These are phyloP conservation scores for Buxus sempervirens DNA, from an alignment of 164 flowering plant species.

Conservation along the genomic window DNA sequence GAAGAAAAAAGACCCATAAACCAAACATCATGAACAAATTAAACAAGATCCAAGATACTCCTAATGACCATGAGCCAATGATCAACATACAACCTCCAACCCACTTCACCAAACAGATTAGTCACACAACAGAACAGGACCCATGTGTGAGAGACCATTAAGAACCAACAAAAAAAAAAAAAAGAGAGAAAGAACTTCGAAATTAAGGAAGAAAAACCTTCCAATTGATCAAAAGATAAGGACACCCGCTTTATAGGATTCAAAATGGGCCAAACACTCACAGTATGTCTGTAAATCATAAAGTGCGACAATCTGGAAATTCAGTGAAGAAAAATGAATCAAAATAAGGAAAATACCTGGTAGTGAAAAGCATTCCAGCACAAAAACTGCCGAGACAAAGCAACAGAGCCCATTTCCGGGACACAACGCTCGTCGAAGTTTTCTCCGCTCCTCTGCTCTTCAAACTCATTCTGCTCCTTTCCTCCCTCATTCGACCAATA, in stretches of 20 bases:
- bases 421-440: conserved; percentile 28
- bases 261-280: neutral
- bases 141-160: neutral
- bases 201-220: neutral
- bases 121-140: neutral
- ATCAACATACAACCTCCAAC: too few species aligned
- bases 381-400: conserved; percentile 69
- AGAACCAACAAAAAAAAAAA: neutral
- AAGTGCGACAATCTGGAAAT: neutral
- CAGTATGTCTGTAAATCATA: neutral
- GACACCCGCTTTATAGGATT: neutral
- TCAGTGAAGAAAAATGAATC: neutral
- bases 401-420: conserved; percentile 48
- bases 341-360: conserved; percentile 35
- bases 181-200: neutral
- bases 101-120: neutral
- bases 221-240: neutral
- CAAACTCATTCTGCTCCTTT: conserved; percentile 32
- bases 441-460: conserved; percentile 50
- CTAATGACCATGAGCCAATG: neutral
- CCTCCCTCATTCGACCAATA: neutral
- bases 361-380: conserved; percentile 69
- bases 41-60: neutral
- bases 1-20: neutral
- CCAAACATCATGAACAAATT: neutral